A percentile compares a stretch with the other conserved stretches of the same genome.
phyloP scores from a whole-genome alignment of 208 protist species.

The Histomonas meleagridis region DNA sequence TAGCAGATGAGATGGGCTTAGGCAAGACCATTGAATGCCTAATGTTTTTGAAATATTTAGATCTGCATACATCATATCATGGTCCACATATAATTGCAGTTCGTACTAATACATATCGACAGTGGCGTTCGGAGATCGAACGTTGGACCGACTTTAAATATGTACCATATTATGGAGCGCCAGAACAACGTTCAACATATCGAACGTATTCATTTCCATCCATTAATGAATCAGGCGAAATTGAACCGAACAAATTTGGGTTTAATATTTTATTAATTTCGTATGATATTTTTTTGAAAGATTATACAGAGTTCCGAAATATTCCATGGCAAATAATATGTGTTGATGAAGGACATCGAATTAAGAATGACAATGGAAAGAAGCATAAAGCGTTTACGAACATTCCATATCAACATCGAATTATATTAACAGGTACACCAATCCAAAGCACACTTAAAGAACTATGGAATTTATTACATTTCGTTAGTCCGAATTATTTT shows the following conservation, averaged over 20 bases:
- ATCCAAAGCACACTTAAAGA: conserved; percentile 59
- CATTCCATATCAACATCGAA: neutral
- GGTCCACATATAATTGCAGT: conserved; percentile 31
- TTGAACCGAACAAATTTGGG: neutral
- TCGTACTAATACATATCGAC: neutral
- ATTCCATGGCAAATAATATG: conserved; percentile 59
- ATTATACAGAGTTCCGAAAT: conserved; percentile 38
- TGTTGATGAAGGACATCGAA: conserved; percentile 61
- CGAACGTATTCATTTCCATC: neutral
- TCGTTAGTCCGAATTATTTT: conserved; percentile 64
- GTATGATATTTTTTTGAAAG: conserved; percentile 18
- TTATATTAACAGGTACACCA: conserved; percentile 56
- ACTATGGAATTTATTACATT: conserved; percentile 67
- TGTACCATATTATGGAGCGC: conserved; percentile 13
- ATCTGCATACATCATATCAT: neutral
- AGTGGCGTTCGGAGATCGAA: conserved; percentile 17
- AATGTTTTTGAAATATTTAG: neutral
- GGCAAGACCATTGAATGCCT: conserved; percentile 52
- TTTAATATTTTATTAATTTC: conserved; percentile 22
- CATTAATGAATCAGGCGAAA: neutral
- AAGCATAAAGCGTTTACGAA: conserved; percentile 15
- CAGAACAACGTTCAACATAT: neutral
- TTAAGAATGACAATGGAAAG: conserved; percentile 50
- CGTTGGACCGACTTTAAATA: conserved; percentile 36
- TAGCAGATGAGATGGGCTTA: conserved; percentile 56